phyloP scores from a whole-genome alignment of 163 green algal genomes.

The Chlamydomonas reinhardtii region DNA sequence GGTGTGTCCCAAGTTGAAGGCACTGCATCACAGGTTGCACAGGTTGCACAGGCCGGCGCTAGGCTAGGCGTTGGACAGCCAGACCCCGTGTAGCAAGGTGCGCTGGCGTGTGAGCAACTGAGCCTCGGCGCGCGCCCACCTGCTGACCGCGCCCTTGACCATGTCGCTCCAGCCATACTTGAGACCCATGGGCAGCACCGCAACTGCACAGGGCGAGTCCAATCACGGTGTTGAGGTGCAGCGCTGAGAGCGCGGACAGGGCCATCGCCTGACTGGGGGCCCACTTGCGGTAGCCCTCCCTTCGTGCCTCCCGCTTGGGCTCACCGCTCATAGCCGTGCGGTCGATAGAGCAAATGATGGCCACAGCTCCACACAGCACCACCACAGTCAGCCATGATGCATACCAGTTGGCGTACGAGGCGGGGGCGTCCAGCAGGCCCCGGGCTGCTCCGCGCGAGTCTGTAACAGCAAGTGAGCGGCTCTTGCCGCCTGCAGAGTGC shows the following conservation, averaged over 20 bases:
- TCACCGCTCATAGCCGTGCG: constrained; percentile 51
- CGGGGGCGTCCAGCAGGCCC: no score
- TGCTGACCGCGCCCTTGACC: constrained; percentile 58
- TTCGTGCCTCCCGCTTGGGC: no score
- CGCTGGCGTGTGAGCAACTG: neutral
- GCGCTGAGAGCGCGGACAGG: neutral
- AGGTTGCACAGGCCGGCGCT: no score
- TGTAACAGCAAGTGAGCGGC: no score
- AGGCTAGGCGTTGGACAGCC: no score
- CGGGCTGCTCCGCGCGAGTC: no score
- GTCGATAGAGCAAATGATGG: constrained; percentile 59
- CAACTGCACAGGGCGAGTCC: neutral
- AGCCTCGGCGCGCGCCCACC: neutral
- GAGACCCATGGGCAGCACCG: constrained; percentile 27
- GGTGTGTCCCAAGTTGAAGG: constrained; percentile 52
- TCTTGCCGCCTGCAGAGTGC: no score
- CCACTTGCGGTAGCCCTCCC: no score
- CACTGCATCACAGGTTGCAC: no score
- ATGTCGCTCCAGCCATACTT: constrained; percentile 53
- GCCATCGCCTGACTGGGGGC: no score
- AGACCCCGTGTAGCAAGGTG: no score
- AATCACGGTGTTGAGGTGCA: no score
- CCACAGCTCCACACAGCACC: constrained; percentile 46
- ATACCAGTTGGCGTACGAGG: neutral
- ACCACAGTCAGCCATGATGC: constrained; percentile 33